These are phyloP conservation scores for Ceratobasidium sp. DNA, from an alignment of 1,284 basidiomycete genomes.

Conservation along the genomic window DNA sequence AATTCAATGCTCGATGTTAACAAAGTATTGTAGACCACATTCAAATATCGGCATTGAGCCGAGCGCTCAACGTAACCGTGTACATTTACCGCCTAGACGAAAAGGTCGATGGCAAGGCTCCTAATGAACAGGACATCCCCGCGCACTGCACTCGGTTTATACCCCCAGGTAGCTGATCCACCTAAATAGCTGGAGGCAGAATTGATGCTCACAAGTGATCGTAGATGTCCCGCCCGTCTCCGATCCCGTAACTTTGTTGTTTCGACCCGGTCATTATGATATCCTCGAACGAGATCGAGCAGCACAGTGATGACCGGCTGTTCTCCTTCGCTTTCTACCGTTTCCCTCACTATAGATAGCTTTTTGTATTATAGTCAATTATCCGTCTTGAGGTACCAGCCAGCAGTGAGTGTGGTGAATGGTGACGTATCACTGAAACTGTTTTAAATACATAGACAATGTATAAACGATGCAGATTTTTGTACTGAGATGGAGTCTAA, in stretches of 20 bases:
- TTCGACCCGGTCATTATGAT: constrained; percentile 40
- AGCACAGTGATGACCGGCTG: not conserved
- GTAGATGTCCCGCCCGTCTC: constrained; percentile 1
- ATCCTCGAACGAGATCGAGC: constrained; percentile 35
- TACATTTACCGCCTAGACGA: constrained; percentile 41
- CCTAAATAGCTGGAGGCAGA: not conserved
- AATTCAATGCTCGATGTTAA: not conserved
- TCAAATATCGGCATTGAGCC: constrained; percentile 41
- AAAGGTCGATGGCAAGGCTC: constrained; percentile 17
- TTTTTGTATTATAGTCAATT: constrained; percentile 40
- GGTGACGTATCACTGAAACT: constrained; percentile 3
- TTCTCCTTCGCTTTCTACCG: constrained; percentile 27
- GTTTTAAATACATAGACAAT: constrained; percentile 3
- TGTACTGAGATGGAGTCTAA: not conserved
- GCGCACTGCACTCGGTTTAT: constrained; percentile 33
- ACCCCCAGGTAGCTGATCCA: constrained; percentile 15
- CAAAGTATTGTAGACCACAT: constrained; percentile 15
- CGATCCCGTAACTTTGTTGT: constrained; percentile 34
- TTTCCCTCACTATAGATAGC: not conserved
- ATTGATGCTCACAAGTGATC: not conserved
- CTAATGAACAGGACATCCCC: constrained; percentile 22
- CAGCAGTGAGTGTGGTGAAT: constrained; percentile 14
- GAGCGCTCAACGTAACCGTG: constrained; percentile 23
- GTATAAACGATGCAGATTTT: not conserved
- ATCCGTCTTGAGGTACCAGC: constrained; percentile 9